These are phyloP conservation scores for Coccomyxa sp. DNA, from an alignment of 139 green algal genomes.

Conservation along the genomic window DNA sequence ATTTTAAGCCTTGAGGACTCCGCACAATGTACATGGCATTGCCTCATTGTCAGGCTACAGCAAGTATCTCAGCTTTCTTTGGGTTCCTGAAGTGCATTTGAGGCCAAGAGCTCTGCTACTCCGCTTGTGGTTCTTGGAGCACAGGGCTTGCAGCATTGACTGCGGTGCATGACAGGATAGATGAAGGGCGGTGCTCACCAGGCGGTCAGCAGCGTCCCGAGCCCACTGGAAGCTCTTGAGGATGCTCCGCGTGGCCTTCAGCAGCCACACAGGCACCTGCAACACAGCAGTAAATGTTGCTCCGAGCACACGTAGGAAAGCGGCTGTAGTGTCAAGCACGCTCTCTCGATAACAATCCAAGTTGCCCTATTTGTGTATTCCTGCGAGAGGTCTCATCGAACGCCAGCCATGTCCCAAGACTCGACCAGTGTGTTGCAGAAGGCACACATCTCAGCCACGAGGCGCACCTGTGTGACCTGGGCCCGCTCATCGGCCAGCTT, in stretches of 20 bases:
- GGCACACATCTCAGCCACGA: not conserved
- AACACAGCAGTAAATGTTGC: conserved; percentile 1
- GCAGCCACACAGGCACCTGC: conserved; percentile 86
- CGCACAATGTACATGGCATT: not conserved
- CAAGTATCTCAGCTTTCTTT: not conserved
- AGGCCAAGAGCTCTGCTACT: too few species aligned
- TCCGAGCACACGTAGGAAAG: too few species aligned
- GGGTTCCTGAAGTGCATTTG: too few species aligned
- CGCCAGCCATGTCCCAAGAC: too few species aligned
- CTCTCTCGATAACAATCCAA: too few species aligned
- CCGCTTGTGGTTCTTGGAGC: too few species aligned
- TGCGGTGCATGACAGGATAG: too few species aligned
- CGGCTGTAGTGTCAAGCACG: too few species aligned
- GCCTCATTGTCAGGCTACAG: not conserved
- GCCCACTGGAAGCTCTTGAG: conserved; percentile 90
- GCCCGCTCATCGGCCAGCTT: conserved; percentile 72
- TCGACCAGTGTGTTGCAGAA: too few species aligned
- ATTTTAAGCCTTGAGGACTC: not conserved
- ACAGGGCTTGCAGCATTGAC: too few species aligned
- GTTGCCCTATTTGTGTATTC: too few species aligned
- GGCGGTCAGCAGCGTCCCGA: conserved; percentile 84
- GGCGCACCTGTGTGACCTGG: conserved; percentile 50
- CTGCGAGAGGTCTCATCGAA: too few species aligned
- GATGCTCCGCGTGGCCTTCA: conserved; percentile 75
- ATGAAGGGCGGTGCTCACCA: conserved; percentile 54